Evolutionary conservation across 1,139 yeast genomes (phyloP).

Genomic region (Hansenula lynferdii): DNA sequence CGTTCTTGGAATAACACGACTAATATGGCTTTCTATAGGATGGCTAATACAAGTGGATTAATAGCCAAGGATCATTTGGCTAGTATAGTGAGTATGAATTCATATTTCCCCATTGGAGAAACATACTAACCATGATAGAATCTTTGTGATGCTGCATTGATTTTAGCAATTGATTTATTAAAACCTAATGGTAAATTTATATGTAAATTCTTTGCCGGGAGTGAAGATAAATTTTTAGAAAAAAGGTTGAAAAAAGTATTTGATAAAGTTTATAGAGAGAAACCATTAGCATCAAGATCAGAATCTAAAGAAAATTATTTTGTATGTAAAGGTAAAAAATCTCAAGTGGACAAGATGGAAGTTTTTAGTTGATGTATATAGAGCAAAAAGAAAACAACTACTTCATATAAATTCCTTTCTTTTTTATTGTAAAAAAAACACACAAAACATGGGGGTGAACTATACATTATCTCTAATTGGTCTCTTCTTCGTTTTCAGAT

Average conservation of each 20-base stretch:
- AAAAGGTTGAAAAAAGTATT: constrained; percentile 56
- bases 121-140: constrained; percentile 36
- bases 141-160: constrained; percentile 85
- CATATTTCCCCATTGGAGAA: background rate
- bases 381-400: too few relatives aligned
- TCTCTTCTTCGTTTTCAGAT: too few relatives aligned
- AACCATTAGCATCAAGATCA: constrained; percentile 55
- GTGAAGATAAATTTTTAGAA: constrained; percentile 59
- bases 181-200: constrained; percentile 69
- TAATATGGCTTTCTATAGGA: constrained; percentile 73
- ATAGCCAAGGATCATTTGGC: constrained; percentile 56
- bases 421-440: background rate
- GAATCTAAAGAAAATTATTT: constrained; percentile 71
- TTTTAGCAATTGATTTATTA: constrained; percentile 65
- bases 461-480: too few relatives aligned
- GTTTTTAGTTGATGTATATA: too few relatives aligned
- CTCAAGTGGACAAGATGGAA: constrained; percentile 39
- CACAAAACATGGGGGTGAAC: too few relatives aligned
- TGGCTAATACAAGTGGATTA: constrained; percentile 68
- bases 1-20: constrained; percentile 72
- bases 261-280: constrained; percentile 47
- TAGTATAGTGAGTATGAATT: constrained; percentile 40
- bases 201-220: constrained; percentile 67
- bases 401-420: too few relatives aligned
- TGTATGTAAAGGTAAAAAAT: constrained; percentile 51